Conservation (phyloP, 2,329 filamentous ascomycete genomes). For the Lecanicillium sp. region DNA sequence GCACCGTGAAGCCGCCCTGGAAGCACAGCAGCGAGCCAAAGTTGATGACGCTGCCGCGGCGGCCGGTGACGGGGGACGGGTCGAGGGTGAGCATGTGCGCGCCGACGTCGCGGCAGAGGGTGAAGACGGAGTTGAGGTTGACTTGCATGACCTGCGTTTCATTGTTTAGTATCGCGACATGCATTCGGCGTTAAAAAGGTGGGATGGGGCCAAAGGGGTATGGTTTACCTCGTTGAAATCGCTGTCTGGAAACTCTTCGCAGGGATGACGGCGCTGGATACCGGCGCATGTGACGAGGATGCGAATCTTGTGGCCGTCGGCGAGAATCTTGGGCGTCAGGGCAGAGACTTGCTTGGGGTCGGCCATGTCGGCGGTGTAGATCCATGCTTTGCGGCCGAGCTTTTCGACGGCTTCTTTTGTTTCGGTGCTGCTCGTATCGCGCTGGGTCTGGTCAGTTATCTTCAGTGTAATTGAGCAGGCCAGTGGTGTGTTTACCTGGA, state of each 20-base stretch:
- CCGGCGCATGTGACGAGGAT: conserved; percentile 83
- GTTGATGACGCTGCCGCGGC: conserved; percentile 71
- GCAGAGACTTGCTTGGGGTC: conserved; percentile 49
- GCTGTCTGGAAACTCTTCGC: conserved; percentile 63
- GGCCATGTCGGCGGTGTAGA: conserved; percentile 64
- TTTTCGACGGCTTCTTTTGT: conserved; percentile 56
- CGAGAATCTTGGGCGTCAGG: conserved; percentile 53
- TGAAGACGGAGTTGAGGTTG: conserved; percentile 77
- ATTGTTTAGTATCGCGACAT: not conserved
- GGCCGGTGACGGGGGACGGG: conserved; percentile 37
- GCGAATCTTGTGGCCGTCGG: conserved; percentile 56
- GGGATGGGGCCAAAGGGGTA: not conserved
- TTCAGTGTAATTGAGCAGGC: conserved; percentile 2
- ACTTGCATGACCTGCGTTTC: conserved; percentile 61
- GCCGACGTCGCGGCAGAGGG: conserved; percentile 67
- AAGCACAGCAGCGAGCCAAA: conserved; percentile 73
- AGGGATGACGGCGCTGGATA: conserved; percentile 72
- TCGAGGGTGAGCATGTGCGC: conserved; percentile 63
- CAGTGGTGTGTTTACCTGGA: conserved; percentile 32
- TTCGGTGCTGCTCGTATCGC: conserved; percentile 30
- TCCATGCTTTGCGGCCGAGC: conserved; percentile 56
- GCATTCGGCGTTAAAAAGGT: not conserved
- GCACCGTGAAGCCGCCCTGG: conserved; percentile 82
- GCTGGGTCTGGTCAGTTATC: conserved; percentile 20
- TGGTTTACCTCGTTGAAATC: conserved; percentile 60